These are phyloP conservation scores for Phaeosphaeriaceae sp. DNA, from an alignment of 2,329 filamentous ascomycete genomes.

Conservation along the genomic window DNA sequence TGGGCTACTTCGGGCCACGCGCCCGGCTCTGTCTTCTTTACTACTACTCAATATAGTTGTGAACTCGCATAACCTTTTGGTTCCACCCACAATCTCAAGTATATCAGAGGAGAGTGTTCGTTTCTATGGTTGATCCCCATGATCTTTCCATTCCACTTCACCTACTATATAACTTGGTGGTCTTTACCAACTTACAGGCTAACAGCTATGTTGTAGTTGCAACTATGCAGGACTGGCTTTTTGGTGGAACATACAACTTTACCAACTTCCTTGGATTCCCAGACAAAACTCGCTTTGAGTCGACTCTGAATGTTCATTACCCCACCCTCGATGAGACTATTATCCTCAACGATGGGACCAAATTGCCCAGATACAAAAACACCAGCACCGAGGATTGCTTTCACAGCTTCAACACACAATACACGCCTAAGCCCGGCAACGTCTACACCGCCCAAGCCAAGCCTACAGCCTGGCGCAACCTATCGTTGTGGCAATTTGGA, in stretches of 20 bases:
- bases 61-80: too few species aligned
- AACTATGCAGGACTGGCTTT: slow-evolving; percentile 16
- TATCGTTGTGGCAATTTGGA: background rate
- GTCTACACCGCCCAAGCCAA: slow-evolving; percentile 16
- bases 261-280: slow-evolving; percentile 4
- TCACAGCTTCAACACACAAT: slow-evolving; percentile 12
- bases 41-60: too few species aligned
- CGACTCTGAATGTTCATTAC: background rate
- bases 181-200: slow-evolving; percentile 21
- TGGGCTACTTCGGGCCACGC: too few species aligned
- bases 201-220: slow-evolving; percentile 22
- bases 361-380: slow-evolving; percentile 4
- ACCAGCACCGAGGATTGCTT: slow-evolving; percentile 14
- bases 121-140: slow-evolving; percentile 11
- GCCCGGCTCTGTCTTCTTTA: too few species aligned
- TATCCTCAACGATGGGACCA: background rate
- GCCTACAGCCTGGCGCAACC: slow-evolving; percentile 12
- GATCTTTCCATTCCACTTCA: slow-evolving; percentile 22
- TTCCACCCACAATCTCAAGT: background rate
- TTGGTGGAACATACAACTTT: slow-evolving; percentile 11
- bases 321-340: background rate
- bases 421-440: slow-evolving; percentile 16
- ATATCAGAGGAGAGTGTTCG: background rate
- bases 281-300: background rate
- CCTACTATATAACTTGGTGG: slow-evolving; percentile 26